Evolutionary conservation across 1,284 basidiomycete genomes (phyloP).

Genomic region (Tranzscheliella williamsii): DNA sequence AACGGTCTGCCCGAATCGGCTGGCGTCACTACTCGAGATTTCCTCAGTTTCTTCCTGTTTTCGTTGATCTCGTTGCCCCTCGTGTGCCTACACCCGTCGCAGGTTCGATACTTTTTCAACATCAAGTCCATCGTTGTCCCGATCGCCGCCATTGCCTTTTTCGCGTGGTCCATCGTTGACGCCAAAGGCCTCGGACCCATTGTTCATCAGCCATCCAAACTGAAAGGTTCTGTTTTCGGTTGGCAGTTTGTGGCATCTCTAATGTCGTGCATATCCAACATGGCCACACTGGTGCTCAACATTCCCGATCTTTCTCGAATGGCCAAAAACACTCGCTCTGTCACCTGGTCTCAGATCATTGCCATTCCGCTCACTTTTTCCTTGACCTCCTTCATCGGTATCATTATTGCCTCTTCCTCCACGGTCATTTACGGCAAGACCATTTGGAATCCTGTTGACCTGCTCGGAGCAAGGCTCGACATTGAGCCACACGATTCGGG

Average conservation of each 20-base stretch:
- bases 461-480: constrained; percentile 73
- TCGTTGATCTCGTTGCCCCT: constrained; percentile 78
- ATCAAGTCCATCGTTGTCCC: constrained; percentile 72
- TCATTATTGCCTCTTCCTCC: constrained; percentile 80
- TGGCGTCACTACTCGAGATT: constrained; percentile 72
- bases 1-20: constrained; percentile 73
- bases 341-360: constrained; percentile 44
- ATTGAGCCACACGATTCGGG: constrained; percentile 67
- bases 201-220: constrained; percentile 69
- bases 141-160: constrained; percentile 68
- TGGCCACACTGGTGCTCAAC: constrained; percentile 48
- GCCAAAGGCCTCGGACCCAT: constrained; percentile 76
- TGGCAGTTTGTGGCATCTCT: constrained; percentile 74
- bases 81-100: constrained; percentile 79
- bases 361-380: constrained; percentile 76
- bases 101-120: constrained; percentile 80
- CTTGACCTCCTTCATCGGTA: constrained; percentile 78
- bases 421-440: constrained; percentile 74
- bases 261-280: constrained; percentile 44
- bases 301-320: constrained; percentile 48
- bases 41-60: constrained; percentile 83
- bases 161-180: constrained; percentile 78
- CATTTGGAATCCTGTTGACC: constrained; percentile 78
- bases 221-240: constrained; percentile 73
- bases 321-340: constrained; percentile 31